Evolutionary conservation across 164 flowering plant species (phyloP), one percentile per base, ranked within the genome.

Genomic region (Macadamia tetraphylla): DNA sequence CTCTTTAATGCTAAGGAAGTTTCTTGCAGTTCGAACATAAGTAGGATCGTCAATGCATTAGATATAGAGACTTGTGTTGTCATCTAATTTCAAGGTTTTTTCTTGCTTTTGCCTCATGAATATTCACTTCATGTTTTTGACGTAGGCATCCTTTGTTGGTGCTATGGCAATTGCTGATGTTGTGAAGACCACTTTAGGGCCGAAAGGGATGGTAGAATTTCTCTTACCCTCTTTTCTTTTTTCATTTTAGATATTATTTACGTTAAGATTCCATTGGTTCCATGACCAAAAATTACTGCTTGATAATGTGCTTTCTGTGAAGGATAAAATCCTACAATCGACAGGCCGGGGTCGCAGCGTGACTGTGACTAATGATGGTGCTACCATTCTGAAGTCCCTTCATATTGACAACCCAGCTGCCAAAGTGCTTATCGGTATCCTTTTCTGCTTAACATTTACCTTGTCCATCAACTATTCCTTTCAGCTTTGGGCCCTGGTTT

Each of bases 321-420:
- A 94, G 99, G 99, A 94, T 76, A 94, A 94, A 76, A 92, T 94
- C 62, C 74, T 94, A 44, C 99, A 94, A 73, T 94, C 99, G 46
- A 85, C 97, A 5, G 99, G 97, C 58, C 84, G 98, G 75, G 95
- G 95, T 8, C 87, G 69, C 5, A 75, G 74, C 70, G 95, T 94
- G 35, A 92, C 97, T 46, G 97, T 94, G 32, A 94, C 98, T 11
- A 94, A 94, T 81, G 98, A 94, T 79, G 98, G 98, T 67, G 98
- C 98, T 3, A 94, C 97, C 64, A 94, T 94, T 49, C 79, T 94
- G 53, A 94, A 94, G 80, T 92, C 98, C 44, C 90, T 94, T 17
- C 97, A 91, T 73, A 88, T 94, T 77, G 98, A 94, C 75, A 92
- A 92, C 69, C 89, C 99, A 18, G 97, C 99, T 66, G 98, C 98